Base-by-base conservation (phyloP, 257 asterid genomes). In the Solanum arcanum region DNA sequence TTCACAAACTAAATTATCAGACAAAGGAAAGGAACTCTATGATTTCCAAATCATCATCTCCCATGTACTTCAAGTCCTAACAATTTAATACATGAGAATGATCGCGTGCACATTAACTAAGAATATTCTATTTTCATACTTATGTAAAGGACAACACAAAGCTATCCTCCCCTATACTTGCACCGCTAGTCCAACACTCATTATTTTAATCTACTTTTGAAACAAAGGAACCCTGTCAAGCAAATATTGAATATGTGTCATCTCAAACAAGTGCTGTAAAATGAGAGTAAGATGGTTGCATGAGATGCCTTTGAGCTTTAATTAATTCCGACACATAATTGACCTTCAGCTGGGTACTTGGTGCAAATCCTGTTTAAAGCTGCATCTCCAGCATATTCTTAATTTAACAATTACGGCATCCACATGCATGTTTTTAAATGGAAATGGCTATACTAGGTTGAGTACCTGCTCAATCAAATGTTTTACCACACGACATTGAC, bases 391-490 rank as follows among this genome's bases (percentile, higher is more conserved):
- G 74, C 83, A 81, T 70, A 81, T 68, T 66, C 31, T 46, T 39
- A 49, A 23, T 82, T 47, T 20, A 29, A 69, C 37, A 31, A 46
- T 11, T 46, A 81, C 12, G 5, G 85, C 69, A 81, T 81, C 69
- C 69, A 81, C 35, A 52, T 49, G 68, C 46, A 10, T 52, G 68
- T 49, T 81, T 49, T 44, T 47, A 27, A 33, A 84, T 60, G 42
- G 76, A 76, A 47, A 15, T 39, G 81, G 29, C 21, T 64, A 83
- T 33, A 66, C 59, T 41, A 60, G 64, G 80, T 31, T 59, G 56
- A 84, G 59, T 90, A 97, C 99, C 98, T 97, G 99, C 87, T 96
- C 99, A 83, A 93, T 93, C 81, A 96, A 87, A 86, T 97, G 98
- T 90, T 93, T 96, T 86, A 97, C 90, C 78, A 87, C 75, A 47